Evolutionary conservation across 805 yeast genomes (phyloP), one percentile per base, ranked within the genome.

Genomic region (Yarrowia deformans): DNA sequence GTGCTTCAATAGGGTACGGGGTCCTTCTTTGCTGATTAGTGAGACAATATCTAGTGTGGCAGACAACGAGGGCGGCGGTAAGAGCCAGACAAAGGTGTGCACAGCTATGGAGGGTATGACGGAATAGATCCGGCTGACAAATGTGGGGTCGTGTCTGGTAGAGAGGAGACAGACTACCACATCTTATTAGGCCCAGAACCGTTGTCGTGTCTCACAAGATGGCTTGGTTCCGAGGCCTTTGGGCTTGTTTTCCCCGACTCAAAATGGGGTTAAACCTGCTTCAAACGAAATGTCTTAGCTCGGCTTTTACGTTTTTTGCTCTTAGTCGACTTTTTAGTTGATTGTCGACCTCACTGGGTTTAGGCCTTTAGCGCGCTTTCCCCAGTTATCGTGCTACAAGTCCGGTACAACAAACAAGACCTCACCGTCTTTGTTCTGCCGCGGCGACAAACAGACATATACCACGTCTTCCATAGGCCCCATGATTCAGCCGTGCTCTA

Each of bases 401-500:
- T 23, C 29, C 29, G 4, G 29, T 23, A 23, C 29, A 4, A 23
- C 29, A 4, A 23, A 55, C 61, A 55, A 55, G 61, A 39, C 61
- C 19, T 39, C 61, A 39, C 60, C 42, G 58, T 34, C 60, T 54
- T 54, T 54, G 60, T 54, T 19, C 12, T 34, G 8, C n/a, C 12
- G 12, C 16, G 42, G 18, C 40, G 8, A 39, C 60, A 49, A 49
- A 49, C 34, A 23, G 3, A 39, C 60, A 49, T 32, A 49, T 49
- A 23, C 55, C 55, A 32, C n/a, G 34, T n/a, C n/a, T n/a, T 14
- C 45, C 13, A 23, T 37, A 14, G 61, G 16, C 63, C 63, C 48
- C 63, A 48, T 56, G 63, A 42, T 40, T 56, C 63, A 56, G 63
- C 63, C 63, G 63, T 40, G 63, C 63, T 35, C 29, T 54, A 55